These are phyloP conservation scores for Oryza nivara DNA, from an alignment of 176 grass and related monocot genomes.

Conservation along the genomic window DNA sequence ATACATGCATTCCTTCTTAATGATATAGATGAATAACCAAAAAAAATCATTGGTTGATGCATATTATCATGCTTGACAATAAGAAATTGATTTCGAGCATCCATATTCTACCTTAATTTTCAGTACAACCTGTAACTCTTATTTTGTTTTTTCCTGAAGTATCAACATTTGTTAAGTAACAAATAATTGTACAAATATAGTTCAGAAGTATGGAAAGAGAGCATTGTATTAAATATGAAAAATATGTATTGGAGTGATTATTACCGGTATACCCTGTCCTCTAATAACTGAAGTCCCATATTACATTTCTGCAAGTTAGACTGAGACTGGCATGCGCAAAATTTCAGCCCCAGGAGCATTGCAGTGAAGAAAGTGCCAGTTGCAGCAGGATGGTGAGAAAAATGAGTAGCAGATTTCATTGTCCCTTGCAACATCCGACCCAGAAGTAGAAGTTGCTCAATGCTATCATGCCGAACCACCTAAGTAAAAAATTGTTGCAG, in stretches of 20 bases:
- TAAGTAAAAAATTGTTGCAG: constrained; percentile 29
- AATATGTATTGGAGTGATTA: constrained; percentile 30
- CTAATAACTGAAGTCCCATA: constrained; percentile 88
- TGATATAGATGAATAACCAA: constrained; percentile 25
- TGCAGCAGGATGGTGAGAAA: constrained; percentile 95
- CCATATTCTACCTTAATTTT: constrained; percentile 32
- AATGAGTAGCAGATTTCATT: constrained; percentile 89
- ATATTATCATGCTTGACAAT: constrained; percentile 10
- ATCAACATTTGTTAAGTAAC: constrained; percentile 21
- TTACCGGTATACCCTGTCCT: constrained; percentile 97
- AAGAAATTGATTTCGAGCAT: neutral
- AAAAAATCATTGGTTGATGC: neutral
- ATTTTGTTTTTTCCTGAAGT: constrained; percentile 2
- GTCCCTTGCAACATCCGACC: constrained; percentile 95
- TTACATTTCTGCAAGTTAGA: constrained; percentile 83
- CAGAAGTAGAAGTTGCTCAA: constrained; percentile 95
- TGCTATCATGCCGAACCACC: constrained; percentile 96
- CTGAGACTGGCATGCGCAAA: constrained; percentile 90
- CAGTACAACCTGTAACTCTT: neutral
- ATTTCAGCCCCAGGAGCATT: constrained; percentile 95
- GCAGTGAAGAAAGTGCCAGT: constrained; percentile 93
- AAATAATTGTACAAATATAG: constrained; percentile 29
- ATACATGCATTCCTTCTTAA: neutral
- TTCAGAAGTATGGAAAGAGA: constrained; percentile 19
- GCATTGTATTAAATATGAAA: constrained; percentile 32